Evolutionary conservation across 305 asterid species (phyloP).

Genomic region (Fraxinus nigra): DNA sequence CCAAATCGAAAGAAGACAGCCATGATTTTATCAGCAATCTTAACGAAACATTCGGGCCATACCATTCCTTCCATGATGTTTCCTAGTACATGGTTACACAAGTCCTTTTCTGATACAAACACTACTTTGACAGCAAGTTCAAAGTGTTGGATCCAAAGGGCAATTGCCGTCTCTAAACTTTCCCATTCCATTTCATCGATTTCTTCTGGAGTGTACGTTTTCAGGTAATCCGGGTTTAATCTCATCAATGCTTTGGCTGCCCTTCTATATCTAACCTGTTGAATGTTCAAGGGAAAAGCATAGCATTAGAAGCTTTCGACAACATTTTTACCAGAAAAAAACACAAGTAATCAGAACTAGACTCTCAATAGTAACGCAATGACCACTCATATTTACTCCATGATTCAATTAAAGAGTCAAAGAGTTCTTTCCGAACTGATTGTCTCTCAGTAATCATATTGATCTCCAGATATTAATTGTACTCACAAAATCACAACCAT

Average conservation of each 20-base stretch:
- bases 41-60: conserved; percentile 76
- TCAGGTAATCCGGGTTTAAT: conserved; percentile 64
- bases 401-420: not conserved
- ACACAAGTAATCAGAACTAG: not conserved
- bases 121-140: conserved; percentile 53
- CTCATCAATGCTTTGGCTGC: conserved; percentile 83
- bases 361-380: not conserved
- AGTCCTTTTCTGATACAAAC: conserved; percentile 57
- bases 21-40: conserved; percentile 82
- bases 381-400: not conserved
- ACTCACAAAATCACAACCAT: not conserved
- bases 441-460: not conserved
- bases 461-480: not conserved
- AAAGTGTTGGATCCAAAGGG: conserved; percentile 76
- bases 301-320: not conserved
- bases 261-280: conserved; percentile 52
- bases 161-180: conserved; percentile 54
- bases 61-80: conserved; percentile 45
- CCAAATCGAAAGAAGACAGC: conserved; percentile 87
- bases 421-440: not conserved
- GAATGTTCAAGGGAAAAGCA: not conserved
- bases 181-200: conserved; percentile 79
- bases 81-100: conserved; percentile 55
- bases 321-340: not conserved
- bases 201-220: conserved; percentile 62